Evolutionary conservation across 768 basidiomycete genomes (phyloP).

Genomic region (Psilocybe cyanescens): DNA sequence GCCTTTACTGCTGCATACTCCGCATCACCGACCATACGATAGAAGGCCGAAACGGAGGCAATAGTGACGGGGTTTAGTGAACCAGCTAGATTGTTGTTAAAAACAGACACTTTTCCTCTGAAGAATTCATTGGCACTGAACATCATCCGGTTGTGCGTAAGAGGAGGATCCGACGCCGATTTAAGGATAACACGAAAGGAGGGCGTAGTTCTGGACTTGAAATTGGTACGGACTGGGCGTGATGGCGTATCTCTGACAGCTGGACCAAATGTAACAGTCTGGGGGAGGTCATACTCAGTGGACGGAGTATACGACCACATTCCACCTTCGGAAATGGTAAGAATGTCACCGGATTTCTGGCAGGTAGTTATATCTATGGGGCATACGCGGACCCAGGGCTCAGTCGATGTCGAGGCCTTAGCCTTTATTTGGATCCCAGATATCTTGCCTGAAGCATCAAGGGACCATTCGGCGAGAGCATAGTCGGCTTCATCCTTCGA

Average conservation of each 20-base stretch:
- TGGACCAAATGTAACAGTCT: constrained; percentile 34
- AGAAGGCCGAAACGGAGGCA: constrained; percentile 33
- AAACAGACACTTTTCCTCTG: constrained; percentile 34
- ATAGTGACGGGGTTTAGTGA: constrained; percentile 38
- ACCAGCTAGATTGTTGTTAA: constrained; percentile 39
- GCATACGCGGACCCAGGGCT: constrained; percentile 38
- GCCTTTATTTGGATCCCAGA: constrained; percentile 38
- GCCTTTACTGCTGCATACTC: constrained; percentile 34
- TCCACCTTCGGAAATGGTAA: constrained; percentile 39
- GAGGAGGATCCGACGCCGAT: constrained; percentile 36
- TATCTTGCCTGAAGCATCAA: constrained; percentile 38
- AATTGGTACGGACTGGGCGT: constrained; percentile 38
- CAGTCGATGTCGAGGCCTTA: constrained; percentile 37
- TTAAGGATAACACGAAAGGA: constrained; percentile 37
- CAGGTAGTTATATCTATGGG: constrained; percentile 40
- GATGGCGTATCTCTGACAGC: constrained; percentile 32
- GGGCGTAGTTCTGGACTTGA: constrained; percentile 37
- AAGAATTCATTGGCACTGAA: constrained; percentile 31
- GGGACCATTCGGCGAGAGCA: constrained; percentile 44
- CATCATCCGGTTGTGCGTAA: constrained; percentile 35
- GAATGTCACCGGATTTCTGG: constrained; percentile 36
- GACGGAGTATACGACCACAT: constrained; percentile 36
- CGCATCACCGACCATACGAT: constrained; percentile 39
- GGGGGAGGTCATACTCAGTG: constrained; percentile 32
- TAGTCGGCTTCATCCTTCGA: constrained; percentile 35